Conservation (phyloP, 2,329 filamentous ascomycete genomes). For the Aspergillus pseudonomiae region DNA sequence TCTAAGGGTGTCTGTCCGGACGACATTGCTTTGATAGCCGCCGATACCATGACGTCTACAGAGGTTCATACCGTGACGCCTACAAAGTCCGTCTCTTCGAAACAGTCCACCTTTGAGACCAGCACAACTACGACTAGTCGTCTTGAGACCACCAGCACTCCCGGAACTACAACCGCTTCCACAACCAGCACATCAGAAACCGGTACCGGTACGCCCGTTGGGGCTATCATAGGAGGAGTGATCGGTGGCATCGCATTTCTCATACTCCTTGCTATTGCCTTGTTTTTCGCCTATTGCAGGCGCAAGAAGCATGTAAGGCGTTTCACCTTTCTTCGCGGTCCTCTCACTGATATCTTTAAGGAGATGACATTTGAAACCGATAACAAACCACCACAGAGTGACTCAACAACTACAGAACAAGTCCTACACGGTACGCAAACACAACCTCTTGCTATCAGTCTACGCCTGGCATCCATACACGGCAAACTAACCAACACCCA, state of each 20-base stretch:
- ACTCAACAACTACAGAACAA: background rate
- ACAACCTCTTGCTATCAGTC: background rate
- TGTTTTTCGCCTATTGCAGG: constrained; percentile 21
- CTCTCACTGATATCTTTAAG: background rate
- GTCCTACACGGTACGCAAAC: background rate
- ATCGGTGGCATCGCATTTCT: constrained; percentile 20
- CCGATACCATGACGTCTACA: constrained; percentile 1
- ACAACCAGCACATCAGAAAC: constrained; percentile 18
- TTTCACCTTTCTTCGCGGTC: background rate
- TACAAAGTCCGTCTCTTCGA: background rate
- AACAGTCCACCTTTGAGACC: background rate
- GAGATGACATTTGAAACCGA: background rate
- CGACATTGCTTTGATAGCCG: constrained; percentile 9
- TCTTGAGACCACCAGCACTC: background rate
- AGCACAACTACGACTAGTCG: background rate
- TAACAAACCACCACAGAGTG: background rate
- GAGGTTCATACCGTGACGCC: constrained; percentile 1
- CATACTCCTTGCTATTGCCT: constrained; percentile 14
- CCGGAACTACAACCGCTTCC: constrained; percentile 1
- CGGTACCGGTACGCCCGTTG: background rate
- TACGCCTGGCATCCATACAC: too few species aligned
- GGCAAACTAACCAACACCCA: background rate
- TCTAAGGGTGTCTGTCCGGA: constrained; percentile 34
- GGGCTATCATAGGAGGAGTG: constrained; percentile 25
- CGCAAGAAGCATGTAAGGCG: constrained; percentile 17